These are phyloP conservation scores for Leishmania tropica DNA, from an alignment of 208 protist genomes.

Conservation along the genomic window DNA sequence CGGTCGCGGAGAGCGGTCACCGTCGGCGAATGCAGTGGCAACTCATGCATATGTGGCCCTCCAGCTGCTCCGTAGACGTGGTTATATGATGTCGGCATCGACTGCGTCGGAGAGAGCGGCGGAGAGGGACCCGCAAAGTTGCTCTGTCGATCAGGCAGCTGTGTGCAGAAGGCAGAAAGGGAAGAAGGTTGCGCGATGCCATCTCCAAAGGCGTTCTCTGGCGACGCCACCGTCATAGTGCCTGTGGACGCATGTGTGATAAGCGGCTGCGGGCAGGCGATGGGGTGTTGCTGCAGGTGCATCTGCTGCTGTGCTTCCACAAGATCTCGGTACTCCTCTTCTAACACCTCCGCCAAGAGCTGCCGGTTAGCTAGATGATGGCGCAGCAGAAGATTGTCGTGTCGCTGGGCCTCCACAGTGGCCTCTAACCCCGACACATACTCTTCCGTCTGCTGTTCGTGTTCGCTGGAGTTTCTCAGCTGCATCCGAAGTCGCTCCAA, in stretches of 20 bases:
- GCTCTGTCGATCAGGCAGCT: not conserved
- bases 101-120: conserved; percentile 4
- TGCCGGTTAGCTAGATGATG: conserved; percentile 19
- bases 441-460: not conserved
- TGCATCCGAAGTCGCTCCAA: not conserved
- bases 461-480: not conserved
- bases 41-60: conserved; percentile 6
- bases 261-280: not conserved
- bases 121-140: conserved; percentile 7
- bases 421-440: conserved; percentile 8
- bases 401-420: conserved; percentile 8
- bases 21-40: conserved; percentile 15
- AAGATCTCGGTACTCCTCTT: conserved; percentile 11
- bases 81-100: not conserved
- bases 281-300: not conserved
- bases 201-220: not conserved
- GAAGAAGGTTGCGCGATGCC: not conserved
- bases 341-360: conserved; percentile 19
- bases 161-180: not conserved
- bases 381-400: conserved; percentile 11
- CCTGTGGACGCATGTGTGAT: conserved; percentile 11
- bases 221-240: conserved; percentile 2
- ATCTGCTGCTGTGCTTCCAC: conserved; percentile 2
- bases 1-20: conserved; percentile 2
- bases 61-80: not conserved